phyloP scores from a whole-genome alignment of 192 early-diverging fungal genomes.

The Backusella macrospora region DNA sequence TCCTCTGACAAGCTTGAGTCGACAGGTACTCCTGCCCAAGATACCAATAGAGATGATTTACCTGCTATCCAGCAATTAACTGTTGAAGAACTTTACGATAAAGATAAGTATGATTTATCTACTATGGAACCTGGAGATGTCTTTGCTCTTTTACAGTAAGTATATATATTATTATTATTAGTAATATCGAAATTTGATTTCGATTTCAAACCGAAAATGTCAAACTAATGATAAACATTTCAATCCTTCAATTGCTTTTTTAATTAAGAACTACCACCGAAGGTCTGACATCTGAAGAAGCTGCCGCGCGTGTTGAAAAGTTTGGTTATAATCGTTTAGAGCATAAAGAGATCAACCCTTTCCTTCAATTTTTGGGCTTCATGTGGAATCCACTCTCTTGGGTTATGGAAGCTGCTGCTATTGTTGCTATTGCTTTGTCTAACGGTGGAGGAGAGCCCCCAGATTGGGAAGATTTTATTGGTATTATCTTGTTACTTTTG shows the following conservation, averaged over 20 bases:
- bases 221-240: neutral
- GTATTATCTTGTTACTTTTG: constrained; percentile 79
- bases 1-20: neutral
- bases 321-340: constrained; percentile 74
- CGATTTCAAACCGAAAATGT: neutral
- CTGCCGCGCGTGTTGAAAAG: constrained; percentile 62
- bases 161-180: neutral
- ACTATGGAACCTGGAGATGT: constrained; percentile 78
- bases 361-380: constrained; percentile 86
- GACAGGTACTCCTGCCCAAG: neutral
- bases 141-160: constrained; percentile 65
- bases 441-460: constrained; percentile 69
- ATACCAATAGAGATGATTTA: neutral
- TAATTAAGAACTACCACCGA: constrained; percentile 50
- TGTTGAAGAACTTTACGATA: constrained; percentile 77
- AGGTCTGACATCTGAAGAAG: constrained; percentile 67
- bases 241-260: constrained; percentile 14
- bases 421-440: constrained; percentile 77
- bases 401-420: constrained; percentile 87
- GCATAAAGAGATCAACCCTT: constrained; percentile 78
- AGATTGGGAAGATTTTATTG: constrained; percentile 87
- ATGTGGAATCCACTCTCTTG: constrained; percentile 84
- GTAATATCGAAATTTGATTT: neutral
- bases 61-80: constrained; percentile 46
- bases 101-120: constrained; percentile 79